phyloP scores from a whole-genome alignment of 2,329 filamentous ascomycete genomes.

The Cyanodermella asteris region DNA sequence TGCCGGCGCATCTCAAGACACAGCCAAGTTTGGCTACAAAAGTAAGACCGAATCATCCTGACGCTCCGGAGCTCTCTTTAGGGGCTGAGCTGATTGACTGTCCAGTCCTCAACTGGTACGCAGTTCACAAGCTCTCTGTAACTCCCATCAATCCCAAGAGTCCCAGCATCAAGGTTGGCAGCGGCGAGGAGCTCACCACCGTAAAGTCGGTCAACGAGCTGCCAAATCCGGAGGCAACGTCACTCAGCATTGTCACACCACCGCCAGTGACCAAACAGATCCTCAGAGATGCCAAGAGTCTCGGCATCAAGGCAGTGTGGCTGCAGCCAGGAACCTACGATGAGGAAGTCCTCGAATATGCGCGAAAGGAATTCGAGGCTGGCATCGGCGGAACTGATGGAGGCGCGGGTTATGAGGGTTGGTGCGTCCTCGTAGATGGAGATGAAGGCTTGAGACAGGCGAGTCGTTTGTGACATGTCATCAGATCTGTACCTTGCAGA shows the following conservation, averaged over 20 bases:
- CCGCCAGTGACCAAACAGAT: conserved; percentile 54
- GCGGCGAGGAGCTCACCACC: conserved; percentile 34
- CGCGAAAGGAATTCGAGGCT: conserved; percentile 44
- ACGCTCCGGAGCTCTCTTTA: conserved; percentile 3
- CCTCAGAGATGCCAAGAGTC: conserved; percentile 52
- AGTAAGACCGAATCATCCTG: too few relatives aligned
- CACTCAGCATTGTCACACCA: conserved; percentile 71
- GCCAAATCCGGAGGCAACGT: conserved; percentile 43
- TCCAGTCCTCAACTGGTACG: conserved; percentile 78
- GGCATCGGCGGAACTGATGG: conserved; percentile 44
- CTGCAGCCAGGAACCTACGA: conserved; percentile 81
- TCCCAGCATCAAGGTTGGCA: conserved; percentile 39
- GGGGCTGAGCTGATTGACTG: conserved; percentile 5
- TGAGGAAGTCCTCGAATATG: conserved; percentile 49
- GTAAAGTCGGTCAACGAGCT: conserved; percentile 44
- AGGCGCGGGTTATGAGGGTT: conserved; percentile 48
- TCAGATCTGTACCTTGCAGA: too few relatives aligned
- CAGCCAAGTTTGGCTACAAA: conserved; percentile 72
- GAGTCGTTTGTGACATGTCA: too few relatives aligned
- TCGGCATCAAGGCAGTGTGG: conserved; percentile 59
- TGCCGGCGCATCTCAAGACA: conserved; percentile 69
- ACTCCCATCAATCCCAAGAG: conserved; percentile 65
- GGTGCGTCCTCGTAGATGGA: conserved; percentile 75
- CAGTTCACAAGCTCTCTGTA: conserved; percentile 49
- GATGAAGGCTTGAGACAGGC: conserved; percentile 18